Evolutionary conservation across 2,329 filamentous ascomycete genomes (phyloP).

Genomic region (Cephalotrichum gorgonifer): DNA sequence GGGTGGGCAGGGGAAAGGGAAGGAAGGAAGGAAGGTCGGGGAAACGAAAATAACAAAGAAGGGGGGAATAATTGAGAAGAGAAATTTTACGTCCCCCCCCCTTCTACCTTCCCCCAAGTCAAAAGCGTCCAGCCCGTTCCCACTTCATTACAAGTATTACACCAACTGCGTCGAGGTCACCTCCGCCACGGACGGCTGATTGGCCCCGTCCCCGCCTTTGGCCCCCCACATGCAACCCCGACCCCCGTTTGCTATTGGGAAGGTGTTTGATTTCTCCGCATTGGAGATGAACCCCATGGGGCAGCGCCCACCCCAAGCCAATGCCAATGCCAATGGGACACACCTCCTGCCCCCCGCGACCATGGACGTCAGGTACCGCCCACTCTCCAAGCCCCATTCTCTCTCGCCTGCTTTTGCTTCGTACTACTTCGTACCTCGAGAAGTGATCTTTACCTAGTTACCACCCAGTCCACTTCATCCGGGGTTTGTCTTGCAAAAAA

Average conservation of each 20-base stretch:
- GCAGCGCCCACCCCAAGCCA: no score
- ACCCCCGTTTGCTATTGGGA: background rate
- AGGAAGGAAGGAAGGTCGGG: background rate
- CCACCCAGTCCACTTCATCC: no score
- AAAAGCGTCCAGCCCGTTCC: background rate
- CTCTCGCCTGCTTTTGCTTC: background rate
- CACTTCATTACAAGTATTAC: no score
- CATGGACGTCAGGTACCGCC: background rate
- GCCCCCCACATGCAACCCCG: slow-evolving; percentile 3
- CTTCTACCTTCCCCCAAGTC: background rate
- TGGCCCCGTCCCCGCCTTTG: slow-evolving; percentile 3
- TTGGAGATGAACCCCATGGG: slow-evolving; percentile 6
- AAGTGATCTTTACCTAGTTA: no score
- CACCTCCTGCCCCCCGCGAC: no score
- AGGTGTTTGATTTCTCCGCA: slow-evolving; percentile 1
- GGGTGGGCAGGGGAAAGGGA: background rate
- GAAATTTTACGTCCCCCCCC: background rate
- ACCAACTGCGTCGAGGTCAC: background rate
- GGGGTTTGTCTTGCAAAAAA: no score
- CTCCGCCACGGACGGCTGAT: background rate
- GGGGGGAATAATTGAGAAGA: no score
- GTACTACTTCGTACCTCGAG: background rate
- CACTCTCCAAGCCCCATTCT: background rate
- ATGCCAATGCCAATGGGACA: no score
- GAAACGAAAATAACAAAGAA: background rate